Base-by-base conservation (phyloP, 495 filamentous ascomycete genomes). In the Neurospora sp. region DNA sequence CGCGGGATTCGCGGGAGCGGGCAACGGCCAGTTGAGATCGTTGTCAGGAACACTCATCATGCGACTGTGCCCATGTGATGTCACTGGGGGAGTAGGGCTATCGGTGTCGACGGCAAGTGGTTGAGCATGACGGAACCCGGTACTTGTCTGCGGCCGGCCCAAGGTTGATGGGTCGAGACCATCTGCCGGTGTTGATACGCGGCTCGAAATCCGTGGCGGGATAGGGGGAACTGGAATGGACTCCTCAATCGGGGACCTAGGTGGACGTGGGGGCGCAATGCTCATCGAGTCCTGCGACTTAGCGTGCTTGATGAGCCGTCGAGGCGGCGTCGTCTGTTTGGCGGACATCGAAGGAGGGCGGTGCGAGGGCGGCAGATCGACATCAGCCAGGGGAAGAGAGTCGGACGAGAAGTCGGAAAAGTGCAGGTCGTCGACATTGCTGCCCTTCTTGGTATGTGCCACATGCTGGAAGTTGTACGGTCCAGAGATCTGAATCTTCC, bases 391-490 rank as follows among this genome's bases (percentile, higher is more conserved):
- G 27, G 77, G 79, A 38, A 84, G 79, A 5, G 82, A 79, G 76
- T 91, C 88, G 5, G 88, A 85, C 12, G 90, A 90, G 77, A 88
- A 88, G 79, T 88, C 88, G 62, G 86, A 82, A 79, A 89, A 90
- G 77, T 90, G 88, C 46, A 93, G 81, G 72, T 93, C 88, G 18
- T 91, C 85, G 4, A 88, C 88, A 49, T 85, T 87, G 75, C 91
- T 90, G 20, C 88, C 90, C 76, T 87, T 89, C 44, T 87, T 88
- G 18, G 91, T 93, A 79, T 96, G 93, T 35, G 91, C 92, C 66
- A 97, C 82, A 80, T 97, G 94, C 76, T 95, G 93, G 77, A 97
- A 97, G 81, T 95, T 92, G 81, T 92, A 97, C 6, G 94, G 94
- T 31, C 88, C 89, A 0, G 94, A 97, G 70, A 97, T 97, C 66